These are phyloP conservation scores for Podospora anserina DNA, from an alignment of 495 filamentous ascomycete species.

Conservation along the genomic window DNA sequence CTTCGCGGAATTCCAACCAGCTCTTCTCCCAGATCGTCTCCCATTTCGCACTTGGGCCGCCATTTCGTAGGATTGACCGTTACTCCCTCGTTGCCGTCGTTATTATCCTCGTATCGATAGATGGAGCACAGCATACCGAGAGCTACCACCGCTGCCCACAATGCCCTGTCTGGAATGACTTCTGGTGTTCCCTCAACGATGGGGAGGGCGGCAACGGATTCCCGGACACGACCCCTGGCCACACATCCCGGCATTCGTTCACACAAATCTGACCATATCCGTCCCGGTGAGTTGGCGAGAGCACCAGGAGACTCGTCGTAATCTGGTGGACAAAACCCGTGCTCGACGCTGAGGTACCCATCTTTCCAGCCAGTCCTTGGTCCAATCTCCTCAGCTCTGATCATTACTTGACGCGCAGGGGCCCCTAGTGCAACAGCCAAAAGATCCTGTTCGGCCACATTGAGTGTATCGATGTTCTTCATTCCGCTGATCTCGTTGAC, in stretches of 20 bases:
- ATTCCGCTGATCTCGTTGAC: slow-evolving; percentile 31
- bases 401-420: slow-evolving; percentile 50
- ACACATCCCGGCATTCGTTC: slow-evolving; percentile 53
- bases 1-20: slow-evolving; percentile 46
- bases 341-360: slow-evolving; percentile 49
- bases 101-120: slow-evolving; percentile 50
- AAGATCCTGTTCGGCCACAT: slow-evolving; percentile 44
- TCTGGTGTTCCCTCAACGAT: slow-evolving; percentile 47
- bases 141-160: slow-evolving; percentile 52
- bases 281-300: slow-evolving; percentile 45
- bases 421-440: slow-evolving; percentile 51
- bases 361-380: slow-evolving; percentile 51
- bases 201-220: slow-evolving; percentile 47
- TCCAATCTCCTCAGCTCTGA: slow-evolving; percentile 51
- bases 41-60: slow-evolving; percentile 45
- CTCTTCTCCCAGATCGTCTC: slow-evolving; percentile 48
- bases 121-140: slow-evolving; percentile 51
- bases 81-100: slow-evolving; percentile 52
- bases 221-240: slow-evolving; percentile 46
- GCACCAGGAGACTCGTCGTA: slow-evolving; percentile 47
- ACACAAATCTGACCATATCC: slow-evolving; percentile 54
- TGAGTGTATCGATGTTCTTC: slow-evolving; percentile 44
- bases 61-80: slow-evolving; percentile 34
- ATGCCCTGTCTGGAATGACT: slow-evolving; percentile 47
- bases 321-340: slow-evolving; percentile 51